Conservation (phyloP, 2,329 filamentous ascomycete species). For the Geosmithia flava region DNA sequence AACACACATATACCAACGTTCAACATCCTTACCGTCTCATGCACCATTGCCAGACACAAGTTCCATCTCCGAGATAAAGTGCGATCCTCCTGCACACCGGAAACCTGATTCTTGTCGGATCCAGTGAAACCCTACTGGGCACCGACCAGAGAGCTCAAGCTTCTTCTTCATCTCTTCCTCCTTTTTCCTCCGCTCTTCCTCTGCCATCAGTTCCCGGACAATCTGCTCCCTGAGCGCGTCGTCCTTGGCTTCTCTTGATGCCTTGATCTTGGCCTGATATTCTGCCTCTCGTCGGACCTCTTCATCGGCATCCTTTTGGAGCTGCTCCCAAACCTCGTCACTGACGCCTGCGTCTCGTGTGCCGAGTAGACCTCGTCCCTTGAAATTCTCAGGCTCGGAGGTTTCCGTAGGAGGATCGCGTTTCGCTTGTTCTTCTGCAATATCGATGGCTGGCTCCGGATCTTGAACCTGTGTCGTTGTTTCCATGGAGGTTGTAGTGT, state of each 20-base stretch:
- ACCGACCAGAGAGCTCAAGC: conserved; percentile 40
- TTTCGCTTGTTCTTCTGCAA: background rate
- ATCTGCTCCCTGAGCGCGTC: conserved; percentile 22
- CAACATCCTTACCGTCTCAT: background rate
- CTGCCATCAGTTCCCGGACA: conserved; percentile 19
- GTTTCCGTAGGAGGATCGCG: background rate
- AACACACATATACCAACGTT: background rate
- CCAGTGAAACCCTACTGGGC: conserved; percentile 46
- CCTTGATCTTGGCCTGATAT: conserved; percentile 16
- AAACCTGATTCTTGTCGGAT: conserved; percentile 47
- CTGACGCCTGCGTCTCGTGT: conserved; percentile 43
- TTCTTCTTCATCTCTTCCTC: conserved; percentile 30
- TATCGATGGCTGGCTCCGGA: conserved; percentile 2
- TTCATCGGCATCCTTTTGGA: conserved; percentile 34
- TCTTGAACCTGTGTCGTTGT: background rate
- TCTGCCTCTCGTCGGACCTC: conserved; percentile 23
- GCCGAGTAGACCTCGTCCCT: background rate
- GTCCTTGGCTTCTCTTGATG: conserved; percentile 11
- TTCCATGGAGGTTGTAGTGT: background rate
- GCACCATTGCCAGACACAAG: background rate
- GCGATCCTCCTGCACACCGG: conserved; percentile 47
- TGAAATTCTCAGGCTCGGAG: background rate
- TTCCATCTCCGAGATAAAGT: conserved; percentile 22
- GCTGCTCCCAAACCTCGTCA: conserved; percentile 48
- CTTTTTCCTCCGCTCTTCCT: conserved; percentile 22